phyloP scores from a whole-genome alignment of 306 rosid genomes.

The Urtica urens region DNA sequence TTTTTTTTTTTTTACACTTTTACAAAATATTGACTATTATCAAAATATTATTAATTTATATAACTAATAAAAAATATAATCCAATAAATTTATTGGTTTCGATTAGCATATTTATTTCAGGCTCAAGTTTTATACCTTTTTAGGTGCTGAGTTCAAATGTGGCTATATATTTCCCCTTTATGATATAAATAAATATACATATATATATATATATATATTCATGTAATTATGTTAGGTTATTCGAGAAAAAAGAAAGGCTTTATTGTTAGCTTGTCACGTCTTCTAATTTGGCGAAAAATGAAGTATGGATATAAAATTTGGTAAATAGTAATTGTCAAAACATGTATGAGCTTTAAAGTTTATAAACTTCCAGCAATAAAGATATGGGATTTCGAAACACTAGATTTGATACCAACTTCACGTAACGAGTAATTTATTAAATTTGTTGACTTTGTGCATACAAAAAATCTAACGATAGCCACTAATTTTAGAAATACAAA shows the following conservation, averaged over 20 bases:
- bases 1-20: no score
- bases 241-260: no score
- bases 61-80: no score
- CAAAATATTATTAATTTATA: no score
- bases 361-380: not conserved
- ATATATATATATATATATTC: not conserved
- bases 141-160: not conserved
- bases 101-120: not conserved
- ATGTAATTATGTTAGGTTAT: no score
- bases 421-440: conserved; percentile 3
- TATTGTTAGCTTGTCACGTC: no score
- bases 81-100: no score
- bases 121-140: not conserved
- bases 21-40: no score
- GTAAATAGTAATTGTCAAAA: not conserved
- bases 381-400: not conserved
- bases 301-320: not conserved
- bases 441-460: conserved; percentile 7
- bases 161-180: not conserved
- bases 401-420: not conserved
- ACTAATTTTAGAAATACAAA: not conserved
- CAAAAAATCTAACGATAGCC: not conserved
- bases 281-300: not conserved
- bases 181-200: not conserved
- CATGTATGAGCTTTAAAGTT: not conserved